phyloP scores from a whole-genome alignment of 2,329 filamentous ascomycete genomes.

The Trichothecium roseum region DNA sequence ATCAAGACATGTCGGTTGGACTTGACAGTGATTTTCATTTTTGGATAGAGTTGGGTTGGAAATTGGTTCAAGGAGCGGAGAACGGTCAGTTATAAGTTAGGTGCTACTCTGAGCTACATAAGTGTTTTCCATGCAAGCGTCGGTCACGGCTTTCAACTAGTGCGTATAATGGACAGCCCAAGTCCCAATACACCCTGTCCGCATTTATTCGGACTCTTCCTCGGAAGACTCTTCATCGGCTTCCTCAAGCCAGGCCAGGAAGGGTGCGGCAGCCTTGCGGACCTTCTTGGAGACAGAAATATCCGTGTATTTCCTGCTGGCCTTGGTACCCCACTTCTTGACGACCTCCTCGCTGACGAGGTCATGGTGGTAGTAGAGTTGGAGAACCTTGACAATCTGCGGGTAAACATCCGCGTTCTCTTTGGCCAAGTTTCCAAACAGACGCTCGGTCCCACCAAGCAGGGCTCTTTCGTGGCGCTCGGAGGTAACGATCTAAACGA shows the following conservation, averaged over 20 bases:
- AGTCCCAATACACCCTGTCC: neutral
- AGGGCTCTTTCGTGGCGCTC: slow-evolving; percentile 94
- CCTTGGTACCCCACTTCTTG: slow-evolving; percentile 85
- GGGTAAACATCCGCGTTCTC: slow-evolving; percentile 67
- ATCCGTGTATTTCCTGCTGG: slow-evolving; percentile 98
- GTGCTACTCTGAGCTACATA: neutral
- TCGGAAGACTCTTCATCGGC: slow-evolving; percentile 64
- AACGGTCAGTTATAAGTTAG: neutral
- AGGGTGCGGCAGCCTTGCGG: slow-evolving; percentile 85
- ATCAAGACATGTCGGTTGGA: neutral
- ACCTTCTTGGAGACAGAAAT: slow-evolving; percentile 85
- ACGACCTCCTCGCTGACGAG: slow-evolving; percentile 80
- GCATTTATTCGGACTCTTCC: slow-evolving; percentile 32
- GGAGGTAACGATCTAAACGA: slow-evolving; percentile 61
- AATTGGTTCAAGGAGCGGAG: slow-evolving; percentile 2
- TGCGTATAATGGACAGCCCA: neutral
- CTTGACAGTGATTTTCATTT: too few relatives aligned
- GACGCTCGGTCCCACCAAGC: slow-evolving; percentile 88
- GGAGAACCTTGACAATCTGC: slow-evolving; percentile 75
- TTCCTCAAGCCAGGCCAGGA: slow-evolving; percentile 87
- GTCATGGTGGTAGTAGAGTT: slow-evolving; percentile 85
- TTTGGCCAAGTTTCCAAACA: slow-evolving; percentile 61
- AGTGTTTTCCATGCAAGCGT: neutral
- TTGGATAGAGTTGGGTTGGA: slow-evolving; percentile 11
- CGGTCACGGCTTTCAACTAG: neutral